These are phyloP conservation scores for Globisporangium solare DNA, from an alignment of 352 stramenopile species.

Conservation along the genomic window DNA sequence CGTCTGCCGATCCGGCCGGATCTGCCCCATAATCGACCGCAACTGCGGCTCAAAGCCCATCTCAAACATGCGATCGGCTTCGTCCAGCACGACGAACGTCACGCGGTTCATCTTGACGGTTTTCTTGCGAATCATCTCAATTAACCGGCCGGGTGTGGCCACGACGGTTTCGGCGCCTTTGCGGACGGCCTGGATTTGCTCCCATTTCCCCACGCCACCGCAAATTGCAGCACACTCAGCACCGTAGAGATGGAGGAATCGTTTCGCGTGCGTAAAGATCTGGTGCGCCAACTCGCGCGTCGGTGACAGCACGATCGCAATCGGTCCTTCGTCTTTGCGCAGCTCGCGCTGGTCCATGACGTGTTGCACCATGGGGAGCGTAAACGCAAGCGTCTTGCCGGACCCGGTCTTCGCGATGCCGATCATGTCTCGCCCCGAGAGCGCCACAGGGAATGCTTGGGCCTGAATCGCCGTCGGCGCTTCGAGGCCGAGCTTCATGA, in stretches of 20 bases:
- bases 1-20: conserved; percentile 82
- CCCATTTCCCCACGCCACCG: conserved; percentile 79
- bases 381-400: conserved; percentile 97
- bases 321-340: conserved; percentile 64
- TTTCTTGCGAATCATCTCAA: conserved; percentile 83
- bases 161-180: conserved; percentile 76
- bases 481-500: conserved; percentile 71
- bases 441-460: conserved; percentile 76
- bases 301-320: conserved; percentile 74
- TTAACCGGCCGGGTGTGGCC: conserved; percentile 71
- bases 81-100: conserved; percentile 86
- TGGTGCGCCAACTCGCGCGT: conserved; percentile 83
- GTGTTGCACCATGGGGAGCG: conserved; percentile 91
- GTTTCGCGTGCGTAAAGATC: conserved; percentile 81
- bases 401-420: conserved; percentile 94
- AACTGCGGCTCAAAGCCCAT: conserved; percentile 86
- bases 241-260: conserved; percentile 66
- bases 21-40: conserved; percentile 74
- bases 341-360: conserved; percentile 87
- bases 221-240: conserved; percentile 76
- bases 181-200: conserved; percentile 72
- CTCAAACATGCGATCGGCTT: conserved; percentile 89
- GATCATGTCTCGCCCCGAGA: conserved; percentile 76
- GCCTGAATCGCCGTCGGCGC: conserved; percentile 78
- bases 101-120: conserved; percentile 56